Conservation (phyloP, 2,329 filamentous ascomycete species). For the Arachnopeziza araneosa region DNA sequence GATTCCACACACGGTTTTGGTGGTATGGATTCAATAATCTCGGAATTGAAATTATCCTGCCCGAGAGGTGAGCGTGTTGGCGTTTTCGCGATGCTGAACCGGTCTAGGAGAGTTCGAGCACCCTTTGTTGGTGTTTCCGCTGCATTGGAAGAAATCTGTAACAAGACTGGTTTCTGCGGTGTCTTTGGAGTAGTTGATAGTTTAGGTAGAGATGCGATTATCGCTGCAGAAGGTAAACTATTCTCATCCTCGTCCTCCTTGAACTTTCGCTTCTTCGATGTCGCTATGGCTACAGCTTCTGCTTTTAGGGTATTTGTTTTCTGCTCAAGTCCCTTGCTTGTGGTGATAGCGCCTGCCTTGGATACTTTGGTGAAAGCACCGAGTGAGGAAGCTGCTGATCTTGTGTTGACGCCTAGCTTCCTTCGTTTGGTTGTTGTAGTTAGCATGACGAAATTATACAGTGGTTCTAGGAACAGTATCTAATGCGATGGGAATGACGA, state of each 20-base stretch:
- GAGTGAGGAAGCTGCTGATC: conserved; percentile 24
- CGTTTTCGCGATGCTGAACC: conserved; percentile 25
- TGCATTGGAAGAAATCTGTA: neutral
- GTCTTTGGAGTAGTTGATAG: neutral
- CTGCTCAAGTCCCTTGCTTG: conserved; percentile 30
- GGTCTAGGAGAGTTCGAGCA: conserved; percentile 25
- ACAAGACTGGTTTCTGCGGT: neutral
- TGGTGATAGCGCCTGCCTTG: conserved; percentile 33
- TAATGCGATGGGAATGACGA: neutral
- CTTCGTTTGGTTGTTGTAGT: neutral
- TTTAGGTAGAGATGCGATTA: neutral
- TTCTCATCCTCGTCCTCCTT: conserved; percentile 12
- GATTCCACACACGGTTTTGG: neutral
- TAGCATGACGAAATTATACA: neutral
- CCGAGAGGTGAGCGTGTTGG: conserved; percentile 18
- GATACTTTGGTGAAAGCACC: conserved; percentile 39
- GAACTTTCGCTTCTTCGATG: conserved; percentile 30
- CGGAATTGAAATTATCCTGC: conserved; percentile 14
- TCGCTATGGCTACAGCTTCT: conserved; percentile 26
- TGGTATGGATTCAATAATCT: conserved; percentile 9
- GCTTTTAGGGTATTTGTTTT: conserved; percentile 7
- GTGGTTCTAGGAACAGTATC: neutral
- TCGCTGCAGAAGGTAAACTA: conserved; percentile 1
- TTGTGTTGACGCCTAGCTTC: conserved; percentile 13
- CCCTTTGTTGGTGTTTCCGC: conserved; percentile 1